Base-by-base conservation (phyloP, 31 red algal genomes). In the Porphyra umbilicalis region DNA sequence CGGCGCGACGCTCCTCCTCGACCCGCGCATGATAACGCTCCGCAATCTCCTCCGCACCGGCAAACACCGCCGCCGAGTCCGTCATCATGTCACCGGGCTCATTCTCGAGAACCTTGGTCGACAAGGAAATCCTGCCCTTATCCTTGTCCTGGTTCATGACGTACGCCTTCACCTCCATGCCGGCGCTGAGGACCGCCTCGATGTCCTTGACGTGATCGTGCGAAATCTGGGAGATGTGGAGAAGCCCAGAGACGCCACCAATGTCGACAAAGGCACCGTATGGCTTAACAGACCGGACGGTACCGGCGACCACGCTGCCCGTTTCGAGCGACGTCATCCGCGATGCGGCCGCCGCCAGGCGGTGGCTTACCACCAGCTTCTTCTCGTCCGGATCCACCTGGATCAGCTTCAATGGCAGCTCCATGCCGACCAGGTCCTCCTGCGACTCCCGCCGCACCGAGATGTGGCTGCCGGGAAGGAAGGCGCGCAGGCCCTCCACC, bases 231-330 rank as follows among this genome's bases (percentile, higher is more conserved):
- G 94, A 96, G 76, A 99, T 95, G 86, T 99, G 97, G 29, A 99
- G 79, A 33, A 99, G 82, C 33, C 94, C 97, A 32, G 97, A 92
- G 13, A 96, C 86, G 10, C 97, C 97, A 67, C 85, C 88, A 29
- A 96, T 88, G 83, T 99, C 97, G 77, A 99, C 89, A 78, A 99
- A 99, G 9, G 93, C 93, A 33, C 97, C 97, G 75, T 99, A 99
- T n/a, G 97, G 97, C 79, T 99, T 99, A 40, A 96, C 88, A 57
- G 94, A 94, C 4, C 92, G 85, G 33, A 99, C 91, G 7, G 88
- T 85, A 18, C 97, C 97, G 39, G 94, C 74, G 35, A 99, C 88
- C 35, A 99, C 80, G 67, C 88, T 83, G 78, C 97, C 97, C 1
- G 94, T 83, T 18, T 89, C 89, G 0, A 96, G 42, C 33, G 88